Evolutionary conservation across 2,329 filamentous ascomycete species (phyloP).

Genomic region (Fusarium sp.): DNA sequence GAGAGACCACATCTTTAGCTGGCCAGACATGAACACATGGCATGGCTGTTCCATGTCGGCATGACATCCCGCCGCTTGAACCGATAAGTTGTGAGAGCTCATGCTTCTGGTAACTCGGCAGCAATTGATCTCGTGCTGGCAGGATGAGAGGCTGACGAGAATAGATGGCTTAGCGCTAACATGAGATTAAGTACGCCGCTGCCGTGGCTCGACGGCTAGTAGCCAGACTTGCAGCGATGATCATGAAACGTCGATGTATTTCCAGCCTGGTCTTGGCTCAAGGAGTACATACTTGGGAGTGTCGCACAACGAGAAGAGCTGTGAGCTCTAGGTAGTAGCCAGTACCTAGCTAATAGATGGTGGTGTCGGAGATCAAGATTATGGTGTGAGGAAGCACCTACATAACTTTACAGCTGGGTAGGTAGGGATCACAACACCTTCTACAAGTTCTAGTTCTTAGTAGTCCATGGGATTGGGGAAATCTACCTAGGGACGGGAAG

Average conservation of each 20-base stretch:
- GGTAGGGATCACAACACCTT: conserved; percentile 7
- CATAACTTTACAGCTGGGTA: background rate
- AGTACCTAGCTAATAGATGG: background rate
- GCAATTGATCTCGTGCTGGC: conserved; percentile 11
- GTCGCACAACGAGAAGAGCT: background rate
- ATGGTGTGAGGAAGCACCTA: conserved; percentile 25
- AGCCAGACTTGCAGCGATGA: conserved; percentile 10
- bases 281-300: background rate
- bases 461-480: conserved; percentile 3
- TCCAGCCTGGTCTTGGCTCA: background rate
- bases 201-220: conserved; percentile 10
- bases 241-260: conserved; percentile 20
- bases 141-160: conserved; percentile 9
- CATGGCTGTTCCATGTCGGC: conserved; percentile 13
- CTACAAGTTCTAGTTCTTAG: background rate
- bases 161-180: conserved; percentile 6
- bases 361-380: background rate
- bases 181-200: conserved; percentile 25
- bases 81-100: conserved; percentile 15
- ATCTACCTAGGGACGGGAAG: background rate
- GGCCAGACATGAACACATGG: conserved; percentile 6
- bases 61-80: conserved; percentile 9
- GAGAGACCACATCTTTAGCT: conserved; percentile 4
- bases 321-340: background rate
- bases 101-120: conserved; percentile 11